Evolutionary conservation across 2,329 filamentous ascomycete species (phyloP).

Genomic region (Colletotrichum agaves): DNA sequence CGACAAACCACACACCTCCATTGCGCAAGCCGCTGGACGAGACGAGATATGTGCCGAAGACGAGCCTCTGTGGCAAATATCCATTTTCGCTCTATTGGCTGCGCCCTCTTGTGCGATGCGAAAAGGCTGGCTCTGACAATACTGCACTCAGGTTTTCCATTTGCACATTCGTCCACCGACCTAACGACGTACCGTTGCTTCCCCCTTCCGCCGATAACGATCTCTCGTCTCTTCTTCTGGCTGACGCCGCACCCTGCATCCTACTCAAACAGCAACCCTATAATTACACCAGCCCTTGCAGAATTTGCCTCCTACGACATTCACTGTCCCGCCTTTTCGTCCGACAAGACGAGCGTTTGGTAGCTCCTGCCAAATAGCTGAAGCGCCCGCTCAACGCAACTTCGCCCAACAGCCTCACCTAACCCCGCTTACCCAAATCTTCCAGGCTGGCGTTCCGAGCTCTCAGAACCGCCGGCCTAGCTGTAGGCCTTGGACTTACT

Average conservation of each 20-base stretch:
- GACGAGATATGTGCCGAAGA: not conserved
- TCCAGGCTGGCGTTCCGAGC: conserved; percentile 67
- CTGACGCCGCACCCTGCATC: conserved; percentile 17
- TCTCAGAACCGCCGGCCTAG: conserved; percentile 64
- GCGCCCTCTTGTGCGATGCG: not conserved
- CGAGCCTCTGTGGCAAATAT: not conserved
- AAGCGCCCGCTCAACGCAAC: not conserved
- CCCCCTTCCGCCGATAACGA: conserved; percentile 32
- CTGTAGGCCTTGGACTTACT: conserved; percentile 68
- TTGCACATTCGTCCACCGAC: conserved; percentile 5
- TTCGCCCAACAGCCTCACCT: not conserved
- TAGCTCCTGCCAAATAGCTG: not conserved
- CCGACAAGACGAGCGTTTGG: not conserved
- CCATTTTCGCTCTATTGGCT: conserved; percentile 1
- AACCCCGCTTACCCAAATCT: conserved; percentile 32
- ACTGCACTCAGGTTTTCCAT: conserved; percentile 2
- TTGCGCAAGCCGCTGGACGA: conserved; percentile 2
- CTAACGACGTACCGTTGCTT: conserved; percentile 16
- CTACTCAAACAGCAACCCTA: conserved; percentile 9
- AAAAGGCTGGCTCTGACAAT: conserved; percentile 14
- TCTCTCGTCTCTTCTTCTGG: conserved; percentile 4
- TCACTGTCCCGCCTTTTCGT: not conserved
- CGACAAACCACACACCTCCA: not conserved
- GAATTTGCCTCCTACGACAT: not conserved
- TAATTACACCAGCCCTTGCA: not conserved